Evolutionary conservation across 202 grass and related monocot genomes (phyloP).

Genomic region (Setaria italica): DNA sequence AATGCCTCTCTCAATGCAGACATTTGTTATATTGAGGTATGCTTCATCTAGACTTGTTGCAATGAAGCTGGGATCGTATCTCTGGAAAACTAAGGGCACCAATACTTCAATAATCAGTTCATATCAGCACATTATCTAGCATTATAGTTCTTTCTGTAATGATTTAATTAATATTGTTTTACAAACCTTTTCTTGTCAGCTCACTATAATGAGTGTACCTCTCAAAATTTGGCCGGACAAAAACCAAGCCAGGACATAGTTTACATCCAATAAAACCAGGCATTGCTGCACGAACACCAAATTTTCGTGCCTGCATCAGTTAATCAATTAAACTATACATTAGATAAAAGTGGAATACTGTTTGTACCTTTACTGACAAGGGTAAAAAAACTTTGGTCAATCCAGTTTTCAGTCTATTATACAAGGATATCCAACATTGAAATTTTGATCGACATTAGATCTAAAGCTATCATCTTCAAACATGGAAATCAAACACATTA

Average conservation of each 20-base stretch:
- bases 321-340: conserved; percentile 30
- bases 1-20: conserved; percentile 73
- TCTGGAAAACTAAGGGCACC: conserved; percentile 67
- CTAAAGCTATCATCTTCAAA: neutral
- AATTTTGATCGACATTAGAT: neutral
- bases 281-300: conserved; percentile 97
- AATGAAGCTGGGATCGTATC: conserved; percentile 83
- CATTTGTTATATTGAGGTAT: conserved; percentile 76
- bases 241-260: conserved; percentile 89
- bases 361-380: neutral
- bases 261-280: conserved; percentile 98
- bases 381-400: conserved; percentile 7
- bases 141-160: conserved; percentile 12
- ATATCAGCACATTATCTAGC: neutral
- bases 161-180: conserved; percentile 34
- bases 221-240: conserved; percentile 87
- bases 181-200: conserved; percentile 86
- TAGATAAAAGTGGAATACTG: conserved; percentile 22
- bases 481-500: conserved; percentile 3
- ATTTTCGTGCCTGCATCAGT: conserved; percentile 82
- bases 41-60: conserved; percentile 95
- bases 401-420: conserved; percentile 20
- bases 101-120: conserved; percentile 44
- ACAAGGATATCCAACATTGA: neutral
- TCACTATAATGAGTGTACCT: conserved; percentile 91